These are phyloP conservation scores for Silybum marianum DNA, from an alignment of 129 eudicot genomes.

Conservation along the genomic window DNA sequence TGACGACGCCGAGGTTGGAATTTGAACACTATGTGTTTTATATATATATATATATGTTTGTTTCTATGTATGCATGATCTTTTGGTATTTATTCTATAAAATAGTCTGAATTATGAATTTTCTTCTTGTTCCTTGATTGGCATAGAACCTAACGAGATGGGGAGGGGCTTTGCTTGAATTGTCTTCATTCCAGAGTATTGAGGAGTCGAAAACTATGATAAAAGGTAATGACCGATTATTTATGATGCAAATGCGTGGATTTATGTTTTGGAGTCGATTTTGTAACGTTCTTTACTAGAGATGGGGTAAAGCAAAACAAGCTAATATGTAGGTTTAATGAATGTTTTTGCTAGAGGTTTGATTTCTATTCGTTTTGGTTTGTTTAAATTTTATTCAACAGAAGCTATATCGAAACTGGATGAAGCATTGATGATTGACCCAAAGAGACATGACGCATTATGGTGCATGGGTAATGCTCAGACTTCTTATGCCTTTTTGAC, in stretches of 20 bases:
- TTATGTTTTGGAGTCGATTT: not conserved
- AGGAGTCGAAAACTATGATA: slow-evolving; percentile 70
- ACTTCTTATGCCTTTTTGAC: slow-evolving; percentile 80
- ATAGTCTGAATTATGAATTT: not conserved
- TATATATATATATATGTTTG: not conserved
- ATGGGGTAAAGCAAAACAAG: not conserved
- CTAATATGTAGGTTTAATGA: not conserved
- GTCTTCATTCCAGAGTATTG: slow-evolving; percentile 55
- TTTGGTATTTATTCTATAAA: not conserved
- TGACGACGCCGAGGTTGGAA: slow-evolving; percentile 58
- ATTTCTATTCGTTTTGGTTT: not conserved
- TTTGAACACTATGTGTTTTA: not conserved
- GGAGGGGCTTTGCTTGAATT: slow-evolving; percentile 83
- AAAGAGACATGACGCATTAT: slow-evolving; percentile 66
- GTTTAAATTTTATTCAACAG: slow-evolving; percentile 34
- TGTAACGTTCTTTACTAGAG: not conserved
- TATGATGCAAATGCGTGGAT: not conserved
- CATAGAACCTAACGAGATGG: slow-evolving; percentile 87
- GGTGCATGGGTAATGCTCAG: slow-evolving; percentile 92
- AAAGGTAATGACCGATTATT: slow-evolving; percentile 40
- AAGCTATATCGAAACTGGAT: slow-evolving; percentile 75
- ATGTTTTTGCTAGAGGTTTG: slow-evolving; percentile 1
- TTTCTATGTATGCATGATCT: not conserved
- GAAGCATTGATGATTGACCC: slow-evolving; percentile 77
- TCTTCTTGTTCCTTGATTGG: not conserved